Conservation (phyloP, 192 early-diverging fungal genomes). For the Globomyces pollinis-pini region DNA sequence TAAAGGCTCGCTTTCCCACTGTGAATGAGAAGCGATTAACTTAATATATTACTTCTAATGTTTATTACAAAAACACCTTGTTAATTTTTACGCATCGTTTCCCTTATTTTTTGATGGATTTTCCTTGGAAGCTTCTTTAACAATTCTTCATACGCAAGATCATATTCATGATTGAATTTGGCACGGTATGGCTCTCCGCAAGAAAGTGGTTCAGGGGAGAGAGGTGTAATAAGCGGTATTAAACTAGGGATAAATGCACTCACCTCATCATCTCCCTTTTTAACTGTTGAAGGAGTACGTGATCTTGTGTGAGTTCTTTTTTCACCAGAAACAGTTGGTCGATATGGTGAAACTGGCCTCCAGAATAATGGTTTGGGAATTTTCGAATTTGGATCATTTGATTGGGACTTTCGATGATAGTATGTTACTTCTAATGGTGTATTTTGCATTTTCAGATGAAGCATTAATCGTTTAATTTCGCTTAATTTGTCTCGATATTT, state of each 20-base stretch:
- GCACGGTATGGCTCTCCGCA: not conserved
- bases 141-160: not conserved
- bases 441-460: not conserved
- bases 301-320: not conserved
- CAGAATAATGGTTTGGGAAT: not conserved
- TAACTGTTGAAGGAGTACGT: not conserved
- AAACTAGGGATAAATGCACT: not conserved
- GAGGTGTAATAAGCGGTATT: not conserved
- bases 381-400: not conserved
- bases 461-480: not conserved
- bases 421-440: not conserved
- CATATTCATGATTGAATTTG: not conserved
- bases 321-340: not conserved
- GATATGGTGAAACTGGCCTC: too few relatives aligned
- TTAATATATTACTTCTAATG: not conserved
- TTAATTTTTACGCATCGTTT: not conserved
- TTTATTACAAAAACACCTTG: not conserved
- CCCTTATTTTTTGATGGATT: not conserved
- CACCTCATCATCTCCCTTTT: not conserved
- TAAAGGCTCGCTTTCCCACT: too few relatives aligned
- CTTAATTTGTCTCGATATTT: conserved; percentile 1
- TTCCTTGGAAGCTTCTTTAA: not conserved
- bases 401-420: not conserved
- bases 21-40: not conserved
- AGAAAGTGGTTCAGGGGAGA: not conserved